Conservation (phyloP, 1,284 basidiomycete genomes). For the Rhodotorula mucilaginosa region DNA sequence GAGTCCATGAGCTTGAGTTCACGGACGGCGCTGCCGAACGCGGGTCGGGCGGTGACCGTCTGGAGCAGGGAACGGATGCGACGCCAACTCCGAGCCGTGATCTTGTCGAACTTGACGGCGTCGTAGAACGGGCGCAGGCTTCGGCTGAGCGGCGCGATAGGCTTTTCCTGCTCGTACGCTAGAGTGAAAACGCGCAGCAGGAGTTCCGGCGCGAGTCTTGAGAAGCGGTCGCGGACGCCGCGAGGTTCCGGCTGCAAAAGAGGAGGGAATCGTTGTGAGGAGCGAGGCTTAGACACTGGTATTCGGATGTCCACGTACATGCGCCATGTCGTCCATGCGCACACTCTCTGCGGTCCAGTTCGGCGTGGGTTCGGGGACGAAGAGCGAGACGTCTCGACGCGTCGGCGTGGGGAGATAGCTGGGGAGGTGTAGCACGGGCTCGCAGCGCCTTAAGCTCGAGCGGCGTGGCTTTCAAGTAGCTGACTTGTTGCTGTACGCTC, state of each 20-base stretch:
- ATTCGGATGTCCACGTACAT: no score
- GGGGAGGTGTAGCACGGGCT: no score
- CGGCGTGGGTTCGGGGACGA: neutral
- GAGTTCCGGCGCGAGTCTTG: neutral
- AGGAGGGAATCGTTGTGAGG: no score
- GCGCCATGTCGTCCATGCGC: no score
- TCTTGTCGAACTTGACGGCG: neutral
- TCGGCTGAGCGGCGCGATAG: neutral
- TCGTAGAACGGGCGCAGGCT: neutral
- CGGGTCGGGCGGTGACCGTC: neutral
- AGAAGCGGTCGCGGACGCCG: neutral
- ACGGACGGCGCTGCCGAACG: neutral
- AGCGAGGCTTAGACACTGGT: no score
- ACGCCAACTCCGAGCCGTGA: no score
- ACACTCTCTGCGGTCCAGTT: no score
- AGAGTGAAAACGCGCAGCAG: neutral
- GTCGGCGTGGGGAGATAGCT: no score
- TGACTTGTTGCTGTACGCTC: no score
- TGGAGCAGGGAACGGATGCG: neutral
- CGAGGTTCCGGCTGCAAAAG: neutral
- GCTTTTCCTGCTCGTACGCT: neutral
- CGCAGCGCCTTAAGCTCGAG: no score
- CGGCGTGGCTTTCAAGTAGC: no score
- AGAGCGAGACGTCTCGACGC: neutral
- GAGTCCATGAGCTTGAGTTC: no score